Percentiles rank a stretch among this genome's conserved stretches.
Evolutionary conservation across 805 yeast species (phyloP).

Genomic region (Metschnikowia peoriensis): DNA sequence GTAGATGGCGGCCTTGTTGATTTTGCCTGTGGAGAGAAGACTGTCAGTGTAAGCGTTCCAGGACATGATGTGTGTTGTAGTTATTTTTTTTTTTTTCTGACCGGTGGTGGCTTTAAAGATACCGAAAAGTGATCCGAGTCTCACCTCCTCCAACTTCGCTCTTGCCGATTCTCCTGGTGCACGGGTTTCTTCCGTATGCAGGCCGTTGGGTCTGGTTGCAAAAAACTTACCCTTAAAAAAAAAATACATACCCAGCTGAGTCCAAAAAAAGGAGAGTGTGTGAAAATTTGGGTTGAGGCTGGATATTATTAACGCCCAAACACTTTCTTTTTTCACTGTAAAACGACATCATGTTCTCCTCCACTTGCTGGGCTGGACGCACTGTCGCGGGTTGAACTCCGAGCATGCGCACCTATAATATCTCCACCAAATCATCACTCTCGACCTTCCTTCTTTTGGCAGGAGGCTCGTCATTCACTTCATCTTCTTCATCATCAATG

Average conservation of each 20-base stretch:
- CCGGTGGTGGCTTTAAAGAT: neutral
- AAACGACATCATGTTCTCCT: neutral
- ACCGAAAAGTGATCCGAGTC: neutral
- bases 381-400: neutral
- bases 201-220: neutral
- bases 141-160: neutral
- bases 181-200: constrained; percentile 4
- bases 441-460: constrained; percentile 16
- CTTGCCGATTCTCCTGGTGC: neutral
- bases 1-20: constrained; percentile 90
- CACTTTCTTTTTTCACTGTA: neutral
- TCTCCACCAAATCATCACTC: neutral
- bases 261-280: neutral
- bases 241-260: neutral
- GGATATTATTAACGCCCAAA: no score
- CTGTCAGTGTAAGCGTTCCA: constrained; percentile 90
- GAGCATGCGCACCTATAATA: neutral
- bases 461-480: constrained; percentile 13
- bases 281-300: neutral
- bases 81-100: neutral
- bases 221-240: no score
- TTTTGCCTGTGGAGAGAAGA: constrained; percentile 75
- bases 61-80: constrained; percentile 15
- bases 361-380: neutral
- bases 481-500: constrained; percentile 11